Percentiles rank a stretch among this genome's conserved stretches.
These are phyloP conservation scores for Phalaenopsis equestris DNA, from an alignment of 106 monocot species.

Conservation along the genomic window DNA sequence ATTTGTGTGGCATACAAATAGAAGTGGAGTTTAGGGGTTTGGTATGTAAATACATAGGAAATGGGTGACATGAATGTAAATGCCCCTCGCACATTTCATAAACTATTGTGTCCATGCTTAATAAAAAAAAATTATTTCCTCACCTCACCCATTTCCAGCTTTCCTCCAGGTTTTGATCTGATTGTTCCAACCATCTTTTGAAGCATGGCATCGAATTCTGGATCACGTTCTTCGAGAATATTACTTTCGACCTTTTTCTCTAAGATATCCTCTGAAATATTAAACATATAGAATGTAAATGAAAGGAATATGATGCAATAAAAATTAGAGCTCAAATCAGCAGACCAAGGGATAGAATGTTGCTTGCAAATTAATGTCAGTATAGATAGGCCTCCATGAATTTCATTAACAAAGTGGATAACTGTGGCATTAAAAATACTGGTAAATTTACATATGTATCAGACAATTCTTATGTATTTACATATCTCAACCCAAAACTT, in stretches of 20 bases:
- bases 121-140: neutral
- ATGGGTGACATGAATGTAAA: too few species aligned
- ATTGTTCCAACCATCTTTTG: constrained; percentile 57
- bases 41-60: too few species aligned
- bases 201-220: constrained; percentile 57
- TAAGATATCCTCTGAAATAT: constrained; percentile 18
- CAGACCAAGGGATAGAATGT: neutral
- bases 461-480: too few species aligned
- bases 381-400: neutral
- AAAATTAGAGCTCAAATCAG: neutral
- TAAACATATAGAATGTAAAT: neutral
- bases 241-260: constrained; percentile 13
- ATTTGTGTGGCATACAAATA: too few species aligned
- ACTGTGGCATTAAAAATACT: neutral
- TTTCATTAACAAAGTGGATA: neutral
- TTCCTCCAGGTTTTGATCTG: constrained; percentile 50
- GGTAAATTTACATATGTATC: too few species aligned
- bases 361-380: neutral
- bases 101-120: neutral
- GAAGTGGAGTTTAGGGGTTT: too few species aligned
- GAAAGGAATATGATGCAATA: neutral
- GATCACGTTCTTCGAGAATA: constrained; percentile 56
- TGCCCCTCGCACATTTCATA: neutral
- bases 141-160: constrained; percentile 75
- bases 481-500: too few species aligned